A percentile compares a stretch with the other conserved stretches of the same genome.
These are phyloP conservation scores for Saccharum officinarum DNA, from an alignment of 176 grass and related monocot species.

Conservation along the genomic window DNA sequence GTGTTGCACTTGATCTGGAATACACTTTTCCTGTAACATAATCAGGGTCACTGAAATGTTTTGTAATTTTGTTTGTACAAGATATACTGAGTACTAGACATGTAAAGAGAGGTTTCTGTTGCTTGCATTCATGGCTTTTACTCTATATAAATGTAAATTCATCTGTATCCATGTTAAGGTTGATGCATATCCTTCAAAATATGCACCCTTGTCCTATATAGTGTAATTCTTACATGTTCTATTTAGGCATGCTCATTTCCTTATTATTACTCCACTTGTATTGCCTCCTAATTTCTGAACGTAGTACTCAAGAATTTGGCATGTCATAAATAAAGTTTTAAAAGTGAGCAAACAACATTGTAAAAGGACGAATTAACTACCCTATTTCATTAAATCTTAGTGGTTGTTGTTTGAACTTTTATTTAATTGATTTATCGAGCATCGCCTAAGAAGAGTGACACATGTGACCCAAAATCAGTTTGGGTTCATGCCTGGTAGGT, in stretches of 20 bases:
- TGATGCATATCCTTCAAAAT: background rate
- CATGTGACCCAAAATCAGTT: too few species aligned
- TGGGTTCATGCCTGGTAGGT: too few species aligned
- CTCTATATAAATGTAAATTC: background rate
- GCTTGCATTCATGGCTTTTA: constrained; percentile 18
- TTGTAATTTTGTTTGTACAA: background rate
- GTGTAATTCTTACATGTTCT: constrained; percentile 1
- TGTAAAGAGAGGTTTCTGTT: background rate
- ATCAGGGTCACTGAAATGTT: background rate
- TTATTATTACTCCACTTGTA: background rate
- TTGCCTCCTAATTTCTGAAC: background rate
- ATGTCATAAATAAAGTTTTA: constrained; percentile 11
- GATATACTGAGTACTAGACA: background rate
- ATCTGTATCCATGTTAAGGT: constrained; percentile 17
- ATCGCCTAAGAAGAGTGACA: too few species aligned
- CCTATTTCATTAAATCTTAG: background rate
- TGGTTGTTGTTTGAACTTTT: constrained; percentile 23
- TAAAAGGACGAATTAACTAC: background rate
- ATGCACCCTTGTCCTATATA: background rate
- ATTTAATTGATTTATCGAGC: constrained; percentile 7
- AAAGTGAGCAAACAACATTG: background rate
- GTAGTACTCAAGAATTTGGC: background rate
- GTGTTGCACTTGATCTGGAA: background rate
- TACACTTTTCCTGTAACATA: background rate
- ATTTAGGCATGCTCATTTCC: background rate